A percentile compares a stretch with the other conserved stretches of the same genome.
These are phyloP conservation scores for Termitomyces sp. DNA, from an alignment of 768 basidiomycete genomes.

Conservation along the genomic window DNA sequence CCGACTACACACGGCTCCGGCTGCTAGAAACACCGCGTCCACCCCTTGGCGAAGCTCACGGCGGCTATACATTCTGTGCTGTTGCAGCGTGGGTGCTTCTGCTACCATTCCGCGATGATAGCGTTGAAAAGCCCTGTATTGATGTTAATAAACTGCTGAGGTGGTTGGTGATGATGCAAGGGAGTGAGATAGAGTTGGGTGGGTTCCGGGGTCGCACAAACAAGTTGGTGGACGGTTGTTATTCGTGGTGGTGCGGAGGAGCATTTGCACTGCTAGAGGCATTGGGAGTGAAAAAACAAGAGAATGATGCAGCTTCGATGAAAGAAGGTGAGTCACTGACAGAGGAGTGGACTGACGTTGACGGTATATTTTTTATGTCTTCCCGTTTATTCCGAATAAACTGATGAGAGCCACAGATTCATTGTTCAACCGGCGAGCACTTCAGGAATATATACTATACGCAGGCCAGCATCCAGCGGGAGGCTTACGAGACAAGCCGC, in stretches of 20 bases:
- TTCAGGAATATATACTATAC: slow-evolving; percentile 84
- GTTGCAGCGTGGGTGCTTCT: slow-evolving; percentile 81
- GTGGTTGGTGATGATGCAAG: slow-evolving; percentile 88
- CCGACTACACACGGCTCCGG: background rate
- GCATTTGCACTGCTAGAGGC: slow-evolving; percentile 74
- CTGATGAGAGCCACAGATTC: slow-evolving; percentile 20
- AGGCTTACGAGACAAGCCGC: slow-evolving; percentile 92
- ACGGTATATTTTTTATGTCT: slow-evolving; percentile 37
- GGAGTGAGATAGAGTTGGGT: slow-evolving; percentile 73
- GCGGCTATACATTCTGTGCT: slow-evolving; percentile 95
- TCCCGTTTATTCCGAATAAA: slow-evolving; percentile 1
- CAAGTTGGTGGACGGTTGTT: slow-evolving; percentile 99
- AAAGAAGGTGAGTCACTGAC: slow-evolving; percentile 21
- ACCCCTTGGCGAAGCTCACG: slow-evolving; percentile 91
- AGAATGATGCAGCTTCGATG: slow-evolving; percentile 27
- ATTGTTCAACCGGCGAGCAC: slow-evolving; percentile 58
- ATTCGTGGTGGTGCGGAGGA: slow-evolving; percentile 99
- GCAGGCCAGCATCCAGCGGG: slow-evolving; percentile 84
- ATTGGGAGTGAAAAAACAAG: slow-evolving; percentile 33
- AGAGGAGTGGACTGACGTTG: slow-evolving; percentile 64
- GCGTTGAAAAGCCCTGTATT: slow-evolving; percentile 31
- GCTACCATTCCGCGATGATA: slow-evolving; percentile 41
- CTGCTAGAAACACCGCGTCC: slow-evolving; percentile 43
- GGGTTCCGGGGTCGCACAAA: slow-evolving; percentile 94
- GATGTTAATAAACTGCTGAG: slow-evolving; percentile 58